Evolutionary conservation across 352 stramenopile genomes (phyloP).

Genomic region (Pythium brachiatum): DNA sequence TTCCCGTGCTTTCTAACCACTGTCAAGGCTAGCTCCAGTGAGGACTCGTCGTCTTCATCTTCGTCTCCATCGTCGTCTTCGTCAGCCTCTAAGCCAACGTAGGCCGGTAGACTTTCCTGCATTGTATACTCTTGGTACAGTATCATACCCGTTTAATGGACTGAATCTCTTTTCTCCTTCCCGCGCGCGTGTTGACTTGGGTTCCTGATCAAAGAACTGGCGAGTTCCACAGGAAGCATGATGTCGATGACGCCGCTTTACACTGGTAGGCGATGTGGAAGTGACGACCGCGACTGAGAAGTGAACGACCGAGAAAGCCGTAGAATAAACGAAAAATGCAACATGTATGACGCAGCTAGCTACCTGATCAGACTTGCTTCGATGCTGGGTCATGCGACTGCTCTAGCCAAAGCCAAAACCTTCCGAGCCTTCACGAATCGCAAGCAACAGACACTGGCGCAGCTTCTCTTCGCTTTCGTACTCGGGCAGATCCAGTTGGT

Average conservation of each 20-base stretch:
- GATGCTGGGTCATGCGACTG: background rate
- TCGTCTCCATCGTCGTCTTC: background rate
- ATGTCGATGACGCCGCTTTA: no score
- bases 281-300: constrained; percentile 29
- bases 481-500: constrained; percentile 98
- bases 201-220: no score
- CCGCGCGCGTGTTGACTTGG: no score
- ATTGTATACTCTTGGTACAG: no score
- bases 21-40: background rate
- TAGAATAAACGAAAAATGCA: constrained; percentile 5
- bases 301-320: background rate
- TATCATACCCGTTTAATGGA: no score
- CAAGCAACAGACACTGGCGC: constrained; percentile 95
- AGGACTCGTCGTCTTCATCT: background rate
- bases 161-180: no score
- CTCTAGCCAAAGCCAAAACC: constrained; percentile 97
- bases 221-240: no score
- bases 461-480: constrained; percentile 98
- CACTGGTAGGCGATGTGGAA: constrained; percentile 27
- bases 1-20: constrained; percentile 46
- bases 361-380: constrained; percentile 2
- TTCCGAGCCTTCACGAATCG: constrained; percentile 97
- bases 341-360: constrained; percentile 14
- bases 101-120: no score
- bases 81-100: background rate